Evolutionary conservation across 768 basidiomycete genomes (phyloP), one percentile per base, ranked within the genome.

Genomic region (Brasilioporus rufonigricans): DNA sequence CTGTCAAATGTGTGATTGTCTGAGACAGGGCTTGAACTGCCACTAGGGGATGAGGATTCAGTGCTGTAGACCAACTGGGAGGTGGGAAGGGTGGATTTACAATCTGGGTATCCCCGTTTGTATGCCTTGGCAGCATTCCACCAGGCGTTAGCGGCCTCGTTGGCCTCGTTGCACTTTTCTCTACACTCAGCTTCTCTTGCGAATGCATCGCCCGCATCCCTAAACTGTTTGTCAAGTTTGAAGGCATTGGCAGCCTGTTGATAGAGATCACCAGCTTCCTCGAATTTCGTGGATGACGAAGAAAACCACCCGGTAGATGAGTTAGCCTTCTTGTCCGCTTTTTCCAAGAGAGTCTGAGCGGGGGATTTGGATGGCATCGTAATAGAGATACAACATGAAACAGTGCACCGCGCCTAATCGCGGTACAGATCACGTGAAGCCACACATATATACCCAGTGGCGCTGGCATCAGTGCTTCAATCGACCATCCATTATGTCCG

Each of bases 51-150:
- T 24, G 48, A 23, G 26, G 33, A 59, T 52, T 59, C 55, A 63
- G 63, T 51, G 23, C 11, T 14, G 43, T 14, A 23, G 40, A 41
- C 26, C 14, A 50, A 24, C 10, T 14, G 16, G 29, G 33, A 33
- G 19, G n/a, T 32, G 48, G 23, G 50, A 32, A 36, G n/a, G 49
- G 24, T 26, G n/a, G 12, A 72, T 86, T 68, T 69, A 97, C 96
- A 77, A 61, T 93, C 89, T 31, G 80, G 94, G 69, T 80, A 84
- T 24, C 86, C 88, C 72, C 89, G 81, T 78, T 98, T 99, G 79
- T 91, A 99, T 12, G 89, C 86, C 75, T 98, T 98, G 32, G 92
- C 87, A 13, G 97, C 95, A 68, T 96, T 97, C 91, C 96, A 98
- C 88, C 89, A 98, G 10, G 95, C 95, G 68, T 95, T 96, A 21